These are phyloP conservation scores for Diaporthe citri DNA, from an alignment of 2,329 filamentous ascomycete species.

Conservation along the genomic window DNA sequence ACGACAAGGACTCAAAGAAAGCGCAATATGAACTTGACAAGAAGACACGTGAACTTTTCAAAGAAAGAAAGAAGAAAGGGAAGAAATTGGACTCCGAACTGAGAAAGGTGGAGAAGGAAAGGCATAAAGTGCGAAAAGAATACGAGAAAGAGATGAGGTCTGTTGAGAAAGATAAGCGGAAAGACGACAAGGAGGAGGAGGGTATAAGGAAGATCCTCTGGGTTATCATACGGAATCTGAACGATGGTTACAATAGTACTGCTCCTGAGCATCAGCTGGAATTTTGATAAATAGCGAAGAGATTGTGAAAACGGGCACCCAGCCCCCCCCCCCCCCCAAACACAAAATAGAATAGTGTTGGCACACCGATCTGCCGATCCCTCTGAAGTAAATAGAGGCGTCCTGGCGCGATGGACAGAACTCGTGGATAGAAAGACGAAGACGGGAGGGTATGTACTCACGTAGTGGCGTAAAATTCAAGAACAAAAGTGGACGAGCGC, in stretches of 20 bases:
- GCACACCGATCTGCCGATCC: too few relatives aligned
- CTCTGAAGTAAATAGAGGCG: too few relatives aligned
- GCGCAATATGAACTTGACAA: not conserved
- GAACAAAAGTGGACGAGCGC: too few relatives aligned
- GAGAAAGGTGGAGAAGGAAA: constrained; percentile 5
- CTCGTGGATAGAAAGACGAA: too few relatives aligned
- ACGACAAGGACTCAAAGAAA: not conserved
- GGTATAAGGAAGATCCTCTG: not conserved
- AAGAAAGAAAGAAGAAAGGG: not conserved
- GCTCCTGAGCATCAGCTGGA: not conserved
- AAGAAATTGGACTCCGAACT: not conserved
- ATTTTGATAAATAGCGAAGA: too few relatives aligned
- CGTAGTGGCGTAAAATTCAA: too few relatives aligned
- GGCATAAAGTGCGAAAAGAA: not conserved
- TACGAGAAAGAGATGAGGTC: not conserved
- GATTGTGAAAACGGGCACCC: too few relatives aligned
- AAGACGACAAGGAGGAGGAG: not conserved
- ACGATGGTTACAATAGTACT: not conserved
- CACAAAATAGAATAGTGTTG: too few relatives aligned
- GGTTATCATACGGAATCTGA: not conserved
- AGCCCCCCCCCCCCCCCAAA: too few relatives aligned
- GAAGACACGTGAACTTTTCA: not conserved
- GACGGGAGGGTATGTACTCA: too few relatives aligned
- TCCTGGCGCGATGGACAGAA: too few relatives aligned
- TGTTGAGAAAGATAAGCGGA: not conserved